phyloP scores from a whole-genome alignment of 23 red algal species.

The Chondrus crispus region DNA sequence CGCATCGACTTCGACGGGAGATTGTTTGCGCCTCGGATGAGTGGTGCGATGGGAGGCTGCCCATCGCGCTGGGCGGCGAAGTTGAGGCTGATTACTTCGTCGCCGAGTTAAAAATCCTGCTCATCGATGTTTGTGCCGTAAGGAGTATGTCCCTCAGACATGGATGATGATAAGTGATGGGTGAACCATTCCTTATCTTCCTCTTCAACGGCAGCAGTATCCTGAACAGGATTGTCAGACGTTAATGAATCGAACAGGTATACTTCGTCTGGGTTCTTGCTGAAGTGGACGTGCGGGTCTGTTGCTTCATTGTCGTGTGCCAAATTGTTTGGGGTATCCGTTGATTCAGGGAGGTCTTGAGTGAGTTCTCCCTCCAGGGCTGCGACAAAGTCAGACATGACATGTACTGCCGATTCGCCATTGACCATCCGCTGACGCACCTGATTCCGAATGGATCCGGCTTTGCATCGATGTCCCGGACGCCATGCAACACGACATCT shows the following conservation, averaged over 20 bases:
- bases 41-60: background rate
- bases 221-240: background rate
- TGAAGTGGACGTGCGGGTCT: too few species aligned
- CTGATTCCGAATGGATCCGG: conserved; percentile 10
- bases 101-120: background rate
- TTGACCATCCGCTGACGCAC: background rate
- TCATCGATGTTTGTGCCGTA: background rate
- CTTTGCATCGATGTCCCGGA: background rate
- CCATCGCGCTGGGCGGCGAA: background rate
- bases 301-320: background rate
- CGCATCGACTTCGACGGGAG: background rate
- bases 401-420: conserved; percentile 5
- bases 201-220: background rate
- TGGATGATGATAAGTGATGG: background rate
- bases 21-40: background rate
- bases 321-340: background rate
- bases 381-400: conserved; percentile 25
- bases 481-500: background rate
- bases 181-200: conserved; percentile 25
- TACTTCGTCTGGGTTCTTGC: background rate
- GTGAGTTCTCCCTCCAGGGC: conserved; percentile 21
- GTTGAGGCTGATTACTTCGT: background rate
- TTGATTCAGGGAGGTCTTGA: background rate
- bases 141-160: too few species aligned
- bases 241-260: background rate